A percentile compares a stretch with the other conserved stretches of the same genome.
These are phyloP conservation scores for Centella asiatica DNA, from an alignment of 129 eudicot species.

Conservation along the genomic window DNA sequence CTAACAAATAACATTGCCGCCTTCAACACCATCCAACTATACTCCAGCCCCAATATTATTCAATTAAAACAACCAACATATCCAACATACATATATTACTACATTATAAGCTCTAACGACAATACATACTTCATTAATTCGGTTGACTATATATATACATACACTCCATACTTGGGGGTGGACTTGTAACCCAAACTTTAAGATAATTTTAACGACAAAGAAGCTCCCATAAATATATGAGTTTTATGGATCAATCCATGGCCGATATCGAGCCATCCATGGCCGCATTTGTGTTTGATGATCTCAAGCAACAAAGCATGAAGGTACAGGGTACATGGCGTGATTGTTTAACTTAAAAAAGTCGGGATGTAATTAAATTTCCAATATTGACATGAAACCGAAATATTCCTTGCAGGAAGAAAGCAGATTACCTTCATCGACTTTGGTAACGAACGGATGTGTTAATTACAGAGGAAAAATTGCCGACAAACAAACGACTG, in stretches of 20 bases:
- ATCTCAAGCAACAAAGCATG: conserved; percentile 13
- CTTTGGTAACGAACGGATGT: conserved; percentile 54
- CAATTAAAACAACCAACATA: too few species aligned
- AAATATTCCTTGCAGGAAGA: conserved; percentile 16
- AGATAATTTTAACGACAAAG: too few species aligned
- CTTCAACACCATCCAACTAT: neutral
- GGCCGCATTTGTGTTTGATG: conserved; percentile 16
- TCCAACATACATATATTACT: too few species aligned
- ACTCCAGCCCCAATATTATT: neutral
- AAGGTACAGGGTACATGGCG: conserved; percentile 5
- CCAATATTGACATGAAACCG: neutral
- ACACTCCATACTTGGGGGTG: too few species aligned
- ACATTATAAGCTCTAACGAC: too few species aligned
- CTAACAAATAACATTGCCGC: neutral
- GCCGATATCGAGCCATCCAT: conserved; percentile 22
- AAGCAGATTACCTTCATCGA: conserved; percentile 11
- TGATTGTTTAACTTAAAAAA: too few species aligned
- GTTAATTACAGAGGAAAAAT: conserved; percentile 47
- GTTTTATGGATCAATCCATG: conserved; percentile 33
- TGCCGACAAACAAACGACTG: conserved; percentile 55
- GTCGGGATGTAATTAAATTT: neutral
- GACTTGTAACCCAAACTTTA: too few species aligned
- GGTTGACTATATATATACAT: too few species aligned
- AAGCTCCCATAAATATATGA: neutral
- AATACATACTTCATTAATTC: too few species aligned